Conservation (phyloP, 108 stramenopile genomes). For the Conticribra weissflogii region DNA sequence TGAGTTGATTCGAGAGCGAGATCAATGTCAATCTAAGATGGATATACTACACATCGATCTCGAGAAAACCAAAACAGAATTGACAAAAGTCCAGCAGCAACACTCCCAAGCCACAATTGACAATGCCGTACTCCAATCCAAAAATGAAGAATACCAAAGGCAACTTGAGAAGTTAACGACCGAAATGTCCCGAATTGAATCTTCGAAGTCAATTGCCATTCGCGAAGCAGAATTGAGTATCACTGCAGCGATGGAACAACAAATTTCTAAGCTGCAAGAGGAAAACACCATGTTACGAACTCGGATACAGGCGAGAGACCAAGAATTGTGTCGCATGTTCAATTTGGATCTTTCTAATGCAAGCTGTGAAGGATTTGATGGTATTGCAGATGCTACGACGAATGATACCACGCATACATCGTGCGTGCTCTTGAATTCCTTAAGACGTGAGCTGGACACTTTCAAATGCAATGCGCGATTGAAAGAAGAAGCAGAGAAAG, state of each 20-base stretch:
- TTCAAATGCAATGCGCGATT: not conserved
- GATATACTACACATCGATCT: conserved; percentile 4
- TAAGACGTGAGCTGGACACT: not conserved
- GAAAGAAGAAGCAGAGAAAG: conserved; percentile 11
- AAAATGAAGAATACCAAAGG: conserved; percentile 9
- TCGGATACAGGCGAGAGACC: conserved; percentile 1
- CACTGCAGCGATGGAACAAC: not conserved
- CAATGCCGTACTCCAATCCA: conserved; percentile 7
- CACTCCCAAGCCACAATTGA: conserved; percentile 1
- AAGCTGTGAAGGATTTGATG: no score
- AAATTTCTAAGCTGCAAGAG: not conserved
- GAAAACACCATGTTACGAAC: not conserved
- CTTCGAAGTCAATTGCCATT: not conserved
- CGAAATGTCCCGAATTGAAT: not conserved
- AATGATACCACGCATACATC: not conserved
- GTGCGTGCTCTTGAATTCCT: not conserved
- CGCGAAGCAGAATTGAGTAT: conserved; percentile 6
- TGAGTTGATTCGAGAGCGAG: conserved; percentile 7
- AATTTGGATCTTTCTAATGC: no score
- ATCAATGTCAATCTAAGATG: not conserved
- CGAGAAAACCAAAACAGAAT: conserved; percentile 2
- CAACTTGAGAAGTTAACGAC: not conserved
- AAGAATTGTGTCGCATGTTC: conserved; percentile 20
- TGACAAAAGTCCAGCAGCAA: not conserved
- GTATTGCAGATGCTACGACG: not conserved